Conservation (phyloP, 2,329 filamentous ascomycete genomes). For the Cordyceps militaris region DNA sequence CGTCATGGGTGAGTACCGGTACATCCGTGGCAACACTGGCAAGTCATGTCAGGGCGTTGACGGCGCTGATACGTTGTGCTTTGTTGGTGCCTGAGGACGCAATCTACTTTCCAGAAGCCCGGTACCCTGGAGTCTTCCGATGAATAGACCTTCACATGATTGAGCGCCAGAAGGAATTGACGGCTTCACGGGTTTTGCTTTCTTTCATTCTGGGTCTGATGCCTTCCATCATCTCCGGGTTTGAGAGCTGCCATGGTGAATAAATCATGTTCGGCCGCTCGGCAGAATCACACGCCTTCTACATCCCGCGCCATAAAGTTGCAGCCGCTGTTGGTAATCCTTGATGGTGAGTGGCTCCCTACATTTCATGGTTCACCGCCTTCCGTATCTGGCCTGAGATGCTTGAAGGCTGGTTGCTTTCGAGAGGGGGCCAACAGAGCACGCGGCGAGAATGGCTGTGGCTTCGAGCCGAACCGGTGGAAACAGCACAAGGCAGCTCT, state of each 20-base stretch:
- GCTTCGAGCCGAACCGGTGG: too few relatives aligned
- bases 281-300: background rate
- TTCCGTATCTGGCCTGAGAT: background rate
- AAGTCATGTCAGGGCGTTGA: background rate
- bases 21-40: background rate
- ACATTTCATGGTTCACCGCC: background rate
- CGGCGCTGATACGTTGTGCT: background rate
- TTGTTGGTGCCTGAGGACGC: slow-evolving; percentile 7
- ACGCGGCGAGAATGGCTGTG: too few relatives aligned
- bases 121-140: too few relatives aligned
- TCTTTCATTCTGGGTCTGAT: too few relatives aligned
- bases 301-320: background rate
- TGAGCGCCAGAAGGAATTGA: too few relatives aligned
- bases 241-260: too few relatives aligned
- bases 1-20: background rate
- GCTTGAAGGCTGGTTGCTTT: background rate
- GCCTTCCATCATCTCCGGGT: too few relatives aligned
- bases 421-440: too few relatives aligned
- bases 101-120: background rate
- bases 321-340: slow-evolving; percentile 4
- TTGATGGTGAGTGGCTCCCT: background rate
- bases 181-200: too few relatives aligned
- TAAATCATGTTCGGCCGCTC: too few relatives aligned
- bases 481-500: too few relatives aligned
- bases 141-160: too few relatives aligned